Percentiles rank a stretch among this genome's conserved stretches.
Conservation (phyloP, 768 basidiomycete genomes). For the Pisolithus orientalis region DNA sequence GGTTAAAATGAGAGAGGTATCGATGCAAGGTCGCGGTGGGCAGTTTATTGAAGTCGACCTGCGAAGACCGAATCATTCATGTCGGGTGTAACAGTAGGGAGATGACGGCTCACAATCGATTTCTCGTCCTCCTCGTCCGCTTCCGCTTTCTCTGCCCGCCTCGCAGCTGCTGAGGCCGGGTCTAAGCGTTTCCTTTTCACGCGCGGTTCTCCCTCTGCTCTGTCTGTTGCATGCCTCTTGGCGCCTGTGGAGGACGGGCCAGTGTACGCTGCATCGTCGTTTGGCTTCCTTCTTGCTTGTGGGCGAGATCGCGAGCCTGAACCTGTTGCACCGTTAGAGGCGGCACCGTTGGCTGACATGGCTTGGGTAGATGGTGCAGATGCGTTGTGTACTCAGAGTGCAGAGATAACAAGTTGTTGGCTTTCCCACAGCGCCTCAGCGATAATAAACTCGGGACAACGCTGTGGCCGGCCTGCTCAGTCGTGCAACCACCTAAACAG, state of each 20-base stretch:
- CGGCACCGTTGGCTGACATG: constrained; percentile 22
- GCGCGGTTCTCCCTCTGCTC: constrained; percentile 67
- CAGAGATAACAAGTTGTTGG: background rate
- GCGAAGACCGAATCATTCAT: constrained; percentile 1
- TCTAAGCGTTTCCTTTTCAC: constrained; percentile 70
- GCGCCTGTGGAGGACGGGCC: constrained; percentile 48
- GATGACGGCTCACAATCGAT: constrained; percentile 22
- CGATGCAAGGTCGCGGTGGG: constrained; percentile 59
- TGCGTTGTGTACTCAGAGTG: background rate
- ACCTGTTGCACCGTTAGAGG: constrained; percentile 18
- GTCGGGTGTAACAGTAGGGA: background rate
- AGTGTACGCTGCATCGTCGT: constrained; percentile 68
- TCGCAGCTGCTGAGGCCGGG: constrained; percentile 19
- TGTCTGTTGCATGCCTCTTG: constrained; percentile 66
- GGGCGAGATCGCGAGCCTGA: constrained; percentile 54
- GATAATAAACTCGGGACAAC: no score
- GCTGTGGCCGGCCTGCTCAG: no score
- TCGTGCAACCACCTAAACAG: no score
- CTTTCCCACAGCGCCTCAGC: background rate
- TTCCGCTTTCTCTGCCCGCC: constrained; percentile 33
- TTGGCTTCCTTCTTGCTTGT: constrained; percentile 56
- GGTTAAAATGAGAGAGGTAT: constrained; percentile 68
- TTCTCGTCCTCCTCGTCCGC: constrained; percentile 24
- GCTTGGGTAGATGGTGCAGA: background rate
- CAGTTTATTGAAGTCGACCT: constrained; percentile 76